Base-by-base conservation (phyloP, 2,329 filamentous ascomycete species). In the Aspergillus sp. region DNA sequence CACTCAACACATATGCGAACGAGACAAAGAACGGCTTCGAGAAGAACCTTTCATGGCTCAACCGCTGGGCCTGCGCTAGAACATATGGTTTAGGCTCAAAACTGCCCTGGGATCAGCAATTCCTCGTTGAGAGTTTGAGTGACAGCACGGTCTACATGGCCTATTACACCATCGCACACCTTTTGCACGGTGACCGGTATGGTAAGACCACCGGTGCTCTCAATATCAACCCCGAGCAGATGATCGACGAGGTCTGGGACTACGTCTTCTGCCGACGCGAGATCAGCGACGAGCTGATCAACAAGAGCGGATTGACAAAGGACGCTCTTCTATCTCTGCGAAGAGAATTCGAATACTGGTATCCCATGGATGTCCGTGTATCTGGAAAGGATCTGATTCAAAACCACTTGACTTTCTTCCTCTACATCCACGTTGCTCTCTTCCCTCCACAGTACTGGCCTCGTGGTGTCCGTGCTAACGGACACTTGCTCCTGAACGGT, bases 201-300 rank as follows among this genome's bases (percentile, higher is more conserved):
- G 95, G 95, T 52, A 86, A 86, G 66, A 83, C 85, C 46, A 82
- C 84, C 64, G 92, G 91, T 62, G 70, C 83, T 34, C 81, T 87
- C 52, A 85, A 88, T 61, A 83, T 98, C 64, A 84, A 82, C 44
- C 80, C 91, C 1, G 90, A 95, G 57, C 91, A 97, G 76, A 93
- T 98, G 89, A 91, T 84, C 8, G 93, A 97, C 64, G 91, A 96
- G 67, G 90, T 96, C 47, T 99, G 93, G 92, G 93, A 99, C 76
- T 97, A 96, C 72, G 80, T 98, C 65, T 97, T 98, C 79, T 88
- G 86, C 71, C 86, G 91, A 56, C 85, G 86, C 17, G 87, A 91
- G 49, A 75, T 88, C 55, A 83, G 81, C 61, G 84, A 93, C 27
- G 85, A 88, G 15, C 78, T 91, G 39, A 74, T 88, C 50, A 72